These are phyloP conservation scores for Picea sitchensis DNA, from an alignment of 75 land plant species.

Conservation along the genomic window DNA sequence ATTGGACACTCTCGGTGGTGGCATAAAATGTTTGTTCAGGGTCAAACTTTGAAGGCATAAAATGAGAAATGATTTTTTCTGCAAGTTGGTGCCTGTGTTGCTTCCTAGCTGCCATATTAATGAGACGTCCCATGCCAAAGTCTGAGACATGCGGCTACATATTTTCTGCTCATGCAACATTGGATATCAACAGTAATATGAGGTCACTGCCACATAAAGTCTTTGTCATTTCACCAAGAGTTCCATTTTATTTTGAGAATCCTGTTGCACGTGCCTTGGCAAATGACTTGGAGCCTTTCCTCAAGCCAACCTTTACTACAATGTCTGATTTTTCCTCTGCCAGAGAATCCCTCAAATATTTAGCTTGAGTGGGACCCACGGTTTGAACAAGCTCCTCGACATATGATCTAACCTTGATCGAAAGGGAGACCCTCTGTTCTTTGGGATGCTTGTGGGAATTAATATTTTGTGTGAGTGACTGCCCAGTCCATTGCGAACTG, in stretches of 20 bases:
- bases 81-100: no score
- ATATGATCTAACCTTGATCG: conserved; percentile 67
- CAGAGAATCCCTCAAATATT: no score
- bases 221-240: conserved; percentile 84
- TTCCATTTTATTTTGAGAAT: conserved; percentile 89
- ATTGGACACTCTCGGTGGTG: no score
- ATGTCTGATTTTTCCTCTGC: no score
- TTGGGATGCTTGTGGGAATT: background rate
- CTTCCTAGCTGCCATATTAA: no score
- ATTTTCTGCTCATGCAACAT: conserved; percentile 44
- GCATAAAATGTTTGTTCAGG: no score
- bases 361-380: conserved; percentile 25
- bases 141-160: no score
- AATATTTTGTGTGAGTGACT: no score
- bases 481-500: no score
- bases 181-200: conserved; percentile 83
- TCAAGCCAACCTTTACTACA: conserved; percentile 63
- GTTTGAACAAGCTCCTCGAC: conserved; percentile 83
- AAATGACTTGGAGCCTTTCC: conserved; percentile 84
- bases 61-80: no score
- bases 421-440: conserved; percentile 16
- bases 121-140: no score
- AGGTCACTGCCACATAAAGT: conserved; percentile 86
- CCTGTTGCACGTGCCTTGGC: conserved; percentile 91
- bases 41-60: no score